These are phyloP conservation scores for Brachypodium distachyon DNA, from an alignment of 202 grass and related monocot genomes.

Conservation along the genomic window DNA sequence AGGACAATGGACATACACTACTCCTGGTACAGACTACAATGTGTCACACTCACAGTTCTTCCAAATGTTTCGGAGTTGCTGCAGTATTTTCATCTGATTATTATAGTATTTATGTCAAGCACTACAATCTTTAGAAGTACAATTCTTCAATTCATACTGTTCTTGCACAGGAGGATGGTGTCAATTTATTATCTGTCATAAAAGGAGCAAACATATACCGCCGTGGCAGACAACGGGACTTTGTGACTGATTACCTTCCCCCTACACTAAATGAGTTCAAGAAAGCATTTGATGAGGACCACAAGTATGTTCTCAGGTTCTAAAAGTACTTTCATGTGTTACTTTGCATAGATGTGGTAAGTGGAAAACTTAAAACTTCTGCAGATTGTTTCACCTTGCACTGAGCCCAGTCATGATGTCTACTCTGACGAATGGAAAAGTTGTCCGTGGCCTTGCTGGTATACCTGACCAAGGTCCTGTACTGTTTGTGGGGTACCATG, in stretches of 20 bases:
- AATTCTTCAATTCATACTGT: neutral
- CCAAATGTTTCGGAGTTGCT: neutral
- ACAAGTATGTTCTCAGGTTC: slow-evolving; percentile 28
- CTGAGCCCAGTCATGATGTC: slow-evolving; percentile 71
- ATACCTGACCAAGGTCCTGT: slow-evolving; percentile 73
- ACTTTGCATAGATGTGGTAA: neutral
- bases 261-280: slow-evolving; percentile 71
- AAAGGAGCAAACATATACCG: slow-evolving; percentile 76
- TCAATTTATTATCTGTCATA: slow-evolving; percentile 75
- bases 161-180: slow-evolving; percentile 58
- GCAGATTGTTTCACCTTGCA: slow-evolving; percentile 59
- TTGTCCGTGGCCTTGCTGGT: slow-evolving; percentile 63
- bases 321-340: slow-evolving; percentile 4
- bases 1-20: slow-evolving; percentile 86
- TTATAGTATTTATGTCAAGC: neutral
- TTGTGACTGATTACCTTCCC: slow-evolving; percentile 60
- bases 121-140: neutral
- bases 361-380: slow-evolving; percentile 2
- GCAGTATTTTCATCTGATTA: neutral
- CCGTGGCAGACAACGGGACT: slow-evolving; percentile 47
- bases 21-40: slow-evolving; percentile 51
- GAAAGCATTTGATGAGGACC: slow-evolving; percentile 59
- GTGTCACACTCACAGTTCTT: neutral
- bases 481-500: slow-evolving; percentile 76
- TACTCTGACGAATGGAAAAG: slow-evolving; percentile 56